Conservation (phyloP, 2,329 filamentous ascomycete genomes). For the Camillea tinctor region DNA sequence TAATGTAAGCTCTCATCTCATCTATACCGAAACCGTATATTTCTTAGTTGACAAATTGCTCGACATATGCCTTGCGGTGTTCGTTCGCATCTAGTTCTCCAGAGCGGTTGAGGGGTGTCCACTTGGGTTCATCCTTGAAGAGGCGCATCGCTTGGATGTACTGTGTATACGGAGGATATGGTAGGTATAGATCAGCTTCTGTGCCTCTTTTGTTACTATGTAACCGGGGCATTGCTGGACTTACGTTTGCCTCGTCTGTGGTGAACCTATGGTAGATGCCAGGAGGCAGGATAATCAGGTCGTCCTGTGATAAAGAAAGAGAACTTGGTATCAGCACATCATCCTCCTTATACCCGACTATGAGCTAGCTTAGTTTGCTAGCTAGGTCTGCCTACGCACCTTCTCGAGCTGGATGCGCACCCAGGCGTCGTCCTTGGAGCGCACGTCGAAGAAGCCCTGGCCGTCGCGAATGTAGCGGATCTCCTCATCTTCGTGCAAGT, state of each 20-base stretch:
- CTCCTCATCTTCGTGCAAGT: conserved; percentile 97
- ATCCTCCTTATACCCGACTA: neutral
- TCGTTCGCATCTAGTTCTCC: conserved; percentile 75
- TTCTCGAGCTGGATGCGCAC: conserved; percentile 82
- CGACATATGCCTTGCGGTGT: conserved; percentile 75
- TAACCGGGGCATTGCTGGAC: conserved; percentile 36
- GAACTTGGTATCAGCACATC: conserved; percentile 1
- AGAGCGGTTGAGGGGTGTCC: conserved; percentile 87
- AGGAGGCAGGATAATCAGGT: conserved; percentile 88
- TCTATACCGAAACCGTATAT: neutral
- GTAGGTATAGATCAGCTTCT: neutral
- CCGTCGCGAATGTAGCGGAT: conserved; percentile 92
- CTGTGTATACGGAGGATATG: conserved; percentile 51
- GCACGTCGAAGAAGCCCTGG: conserved; percentile 88
- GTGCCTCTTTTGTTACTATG: neutral
- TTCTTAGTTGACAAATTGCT: conserved; percentile 35
- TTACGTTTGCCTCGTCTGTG: conserved; percentile 84
- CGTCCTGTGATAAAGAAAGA: conserved; percentile 44
- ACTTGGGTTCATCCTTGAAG: conserved; percentile 98
- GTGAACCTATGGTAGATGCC: conserved; percentile 99
- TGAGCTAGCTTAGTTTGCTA: neutral
- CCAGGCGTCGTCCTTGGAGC: conserved; percentile 81
- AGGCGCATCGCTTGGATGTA: conserved; percentile 94
- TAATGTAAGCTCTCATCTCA: neutral
- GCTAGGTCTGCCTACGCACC: conserved; percentile 36